Conservation (phyloP, 768 basidiomycete species). For the Mycena venus region DNA sequence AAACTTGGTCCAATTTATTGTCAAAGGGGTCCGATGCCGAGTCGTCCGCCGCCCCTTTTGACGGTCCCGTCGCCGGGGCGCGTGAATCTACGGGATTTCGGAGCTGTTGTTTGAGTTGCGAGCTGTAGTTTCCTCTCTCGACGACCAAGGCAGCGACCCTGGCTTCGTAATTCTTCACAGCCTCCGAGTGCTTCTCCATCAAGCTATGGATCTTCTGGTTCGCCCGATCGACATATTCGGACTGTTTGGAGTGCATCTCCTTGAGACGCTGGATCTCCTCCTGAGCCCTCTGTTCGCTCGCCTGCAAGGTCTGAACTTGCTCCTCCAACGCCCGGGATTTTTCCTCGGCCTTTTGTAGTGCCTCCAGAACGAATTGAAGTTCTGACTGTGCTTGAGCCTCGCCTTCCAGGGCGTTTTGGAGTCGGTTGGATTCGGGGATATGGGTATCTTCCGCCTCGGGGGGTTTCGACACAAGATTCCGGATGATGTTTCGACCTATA, state of each 20-base stretch:
- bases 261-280: not conserved
- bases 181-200: not conserved
- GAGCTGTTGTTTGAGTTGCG: conserved; percentile 5
- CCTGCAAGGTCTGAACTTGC: not conserved
- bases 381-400: not conserved
- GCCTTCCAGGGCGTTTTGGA: conserved; percentile 9
- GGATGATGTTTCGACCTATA: not conserved
- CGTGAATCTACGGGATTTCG: not conserved
- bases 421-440: not conserved
- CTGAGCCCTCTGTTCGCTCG: not conserved
- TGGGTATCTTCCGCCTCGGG: not conserved
- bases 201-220: not conserved
- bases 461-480: not conserved
- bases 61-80: not conserved
- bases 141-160: not conserved
- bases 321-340: not conserved
- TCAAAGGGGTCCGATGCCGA: conserved; percentile 28
- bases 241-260: not conserved
- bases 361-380: not conserved
- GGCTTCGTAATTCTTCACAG: not conserved
- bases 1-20: conserved; percentile 30
- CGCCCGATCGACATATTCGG: not conserved
- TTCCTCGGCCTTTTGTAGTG: not conserved
- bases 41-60: not conserved
- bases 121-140: not conserved